phyloP scores from a whole-genome alignment of 2,329 filamentous ascomycete genomes.

The Triangularia setosa region DNA sequence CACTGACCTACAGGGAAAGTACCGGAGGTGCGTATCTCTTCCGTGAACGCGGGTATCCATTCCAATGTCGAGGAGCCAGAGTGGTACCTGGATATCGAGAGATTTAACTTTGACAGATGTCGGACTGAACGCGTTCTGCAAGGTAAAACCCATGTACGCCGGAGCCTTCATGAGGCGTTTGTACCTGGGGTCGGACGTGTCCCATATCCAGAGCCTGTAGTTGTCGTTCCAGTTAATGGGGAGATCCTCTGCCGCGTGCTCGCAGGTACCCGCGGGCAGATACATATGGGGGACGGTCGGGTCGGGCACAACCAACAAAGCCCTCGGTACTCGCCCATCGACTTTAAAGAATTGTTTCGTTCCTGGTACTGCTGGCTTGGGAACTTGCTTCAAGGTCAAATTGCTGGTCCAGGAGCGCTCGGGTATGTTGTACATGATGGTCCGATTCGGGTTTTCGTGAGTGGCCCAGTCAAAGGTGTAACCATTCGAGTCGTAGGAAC shows the following conservation, averaged over 20 bases:
- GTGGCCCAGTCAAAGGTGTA: not conserved
- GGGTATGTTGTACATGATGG: not conserved
- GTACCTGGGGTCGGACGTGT: not conserved
- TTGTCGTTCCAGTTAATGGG: not conserved
- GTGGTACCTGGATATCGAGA: slow-evolving; percentile 6
- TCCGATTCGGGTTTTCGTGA: not conserved
- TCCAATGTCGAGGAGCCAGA: slow-evolving; percentile 9
- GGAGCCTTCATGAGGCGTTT: not conserved
- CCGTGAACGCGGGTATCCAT: no score
- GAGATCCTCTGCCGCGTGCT: not conserved
- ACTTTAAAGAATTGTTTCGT: no score
- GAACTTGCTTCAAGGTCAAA: no score
- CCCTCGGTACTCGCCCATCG: not conserved
- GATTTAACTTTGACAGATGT: not conserved
- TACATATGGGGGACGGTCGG: not conserved
- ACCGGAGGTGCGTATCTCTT: not conserved
- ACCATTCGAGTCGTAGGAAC: not conserved
- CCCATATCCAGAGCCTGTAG: not conserved
- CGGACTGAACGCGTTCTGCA: not conserved
- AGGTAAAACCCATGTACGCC: not conserved
- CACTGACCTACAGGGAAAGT: slow-evolving; percentile 9
- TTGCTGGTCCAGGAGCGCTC: not conserved
- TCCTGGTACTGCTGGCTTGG: no score
- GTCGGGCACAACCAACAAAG: not conserved
- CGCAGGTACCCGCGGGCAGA: not conserved